Evolutionary conservation across 129 eudicot species (phyloP).

Genomic region (Lonicera japonica): DNA sequence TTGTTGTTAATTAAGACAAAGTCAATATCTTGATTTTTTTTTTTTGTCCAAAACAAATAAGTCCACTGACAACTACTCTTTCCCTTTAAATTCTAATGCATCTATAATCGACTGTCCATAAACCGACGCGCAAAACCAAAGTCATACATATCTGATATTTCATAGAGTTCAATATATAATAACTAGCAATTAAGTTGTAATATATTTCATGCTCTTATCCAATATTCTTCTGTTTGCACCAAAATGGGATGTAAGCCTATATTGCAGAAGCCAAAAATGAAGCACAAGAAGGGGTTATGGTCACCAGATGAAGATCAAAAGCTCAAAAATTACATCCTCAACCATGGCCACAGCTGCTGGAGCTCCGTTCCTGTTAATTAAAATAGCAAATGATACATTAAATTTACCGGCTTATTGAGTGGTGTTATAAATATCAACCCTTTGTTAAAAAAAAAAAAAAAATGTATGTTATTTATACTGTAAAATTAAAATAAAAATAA

Average conservation of each 20-base stretch:
- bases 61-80: constrained; percentile 9
- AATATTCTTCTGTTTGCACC: background rate
- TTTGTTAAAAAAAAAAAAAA: too few relatives aligned
- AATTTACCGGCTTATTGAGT: too few relatives aligned
- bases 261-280: constrained; percentile 39
- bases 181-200: too few relatives aligned
- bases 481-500: too few relatives aligned
- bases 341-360: too few relatives aligned
- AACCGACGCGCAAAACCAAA: too few relatives aligned
- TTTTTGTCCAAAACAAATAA: background rate
- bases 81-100: constrained; percentile 20
- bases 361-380: constrained; percentile 55
- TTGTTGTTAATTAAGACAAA: background rate
- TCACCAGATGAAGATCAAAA: constrained; percentile 81
- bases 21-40: background rate
- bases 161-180: too few relatives aligned
- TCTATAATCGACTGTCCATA: constrained; percentile 4
- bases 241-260: constrained; percentile 41
- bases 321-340: constrained; percentile 56
- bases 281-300: constrained; percentile 80
- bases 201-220: too few relatives aligned
- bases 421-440: too few relatives aligned
- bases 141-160: too few relatives aligned
- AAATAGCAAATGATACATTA: too few relatives aligned
- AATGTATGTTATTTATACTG: too few relatives aligned